A percentile compares a stretch with the other conserved stretches of the same genome.
These are phyloP conservation scores for Paramecium biaurelia DNA, from an alignment of 73 alveolate species.

Conservation along the genomic window DNA sequence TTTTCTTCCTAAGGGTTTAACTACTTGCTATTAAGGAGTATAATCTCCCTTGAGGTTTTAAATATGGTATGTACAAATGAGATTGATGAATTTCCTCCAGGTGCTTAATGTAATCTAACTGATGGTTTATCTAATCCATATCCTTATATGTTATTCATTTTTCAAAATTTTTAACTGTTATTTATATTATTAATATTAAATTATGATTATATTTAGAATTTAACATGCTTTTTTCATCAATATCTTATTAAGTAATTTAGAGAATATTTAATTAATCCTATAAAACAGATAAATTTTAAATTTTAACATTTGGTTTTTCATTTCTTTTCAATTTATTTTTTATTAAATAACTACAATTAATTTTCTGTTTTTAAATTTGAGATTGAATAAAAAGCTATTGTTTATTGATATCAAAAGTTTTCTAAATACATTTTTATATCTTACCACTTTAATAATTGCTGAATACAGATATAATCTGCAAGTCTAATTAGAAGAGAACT, in stretches of 20 bases:
- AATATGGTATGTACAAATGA: constrained; percentile 13
- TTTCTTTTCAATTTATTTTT: too few relatives aligned
- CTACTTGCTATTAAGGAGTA: neutral
- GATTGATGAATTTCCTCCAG: constrained; percentile 53
- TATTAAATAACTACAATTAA: too few relatives aligned
- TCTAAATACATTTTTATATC: too few relatives aligned
- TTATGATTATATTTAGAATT: neutral
- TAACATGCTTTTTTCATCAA: neutral
- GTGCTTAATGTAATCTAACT: neutral
- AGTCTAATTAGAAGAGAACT: too few relatives aligned
- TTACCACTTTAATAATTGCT: too few relatives aligned
- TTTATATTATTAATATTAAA: neutral
- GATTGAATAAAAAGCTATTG: too few relatives aligned
- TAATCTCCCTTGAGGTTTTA: constrained; percentile 12
- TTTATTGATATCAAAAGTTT: too few relatives aligned
- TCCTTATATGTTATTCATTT: constrained; percentile 37
- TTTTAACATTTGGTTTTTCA: too few relatives aligned
- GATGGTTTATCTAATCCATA: constrained; percentile 39
- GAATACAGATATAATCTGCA: too few relatives aligned
- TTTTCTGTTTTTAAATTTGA: too few relatives aligned
- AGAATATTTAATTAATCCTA: neutral
- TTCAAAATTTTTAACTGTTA: constrained; percentile 7
- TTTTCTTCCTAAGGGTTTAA: neutral
- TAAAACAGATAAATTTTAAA: too few relatives aligned
- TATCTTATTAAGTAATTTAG: neutral